phyloP scores from a whole-genome alignment of 257 asterid species.

The Asclepias syriaca region DNA sequence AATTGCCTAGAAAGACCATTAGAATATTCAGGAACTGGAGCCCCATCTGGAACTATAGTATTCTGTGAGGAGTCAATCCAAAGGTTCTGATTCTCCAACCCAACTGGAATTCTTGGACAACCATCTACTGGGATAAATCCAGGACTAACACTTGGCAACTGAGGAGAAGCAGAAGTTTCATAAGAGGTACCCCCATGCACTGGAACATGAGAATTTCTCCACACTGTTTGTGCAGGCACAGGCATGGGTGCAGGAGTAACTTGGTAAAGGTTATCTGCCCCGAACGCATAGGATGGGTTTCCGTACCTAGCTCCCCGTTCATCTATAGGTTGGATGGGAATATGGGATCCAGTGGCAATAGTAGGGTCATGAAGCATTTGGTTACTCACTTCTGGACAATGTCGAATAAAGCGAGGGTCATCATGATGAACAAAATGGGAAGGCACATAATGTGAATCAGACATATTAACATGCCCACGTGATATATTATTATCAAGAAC shows the following conservation, averaged over 20 bases:
- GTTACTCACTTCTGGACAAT: conserved; percentile 51
- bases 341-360: conserved; percentile 45
- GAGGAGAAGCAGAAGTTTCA: conserved; percentile 52
- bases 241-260: conserved; percentile 59
- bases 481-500: conserved; percentile 54
- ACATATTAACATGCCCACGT: conserved; percentile 43
- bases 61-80: conserved; percentile 65
- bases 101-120: conserved; percentile 51
- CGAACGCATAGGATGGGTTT: conserved; percentile 53
- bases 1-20: conserved; percentile 37
- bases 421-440: conserved; percentile 63
- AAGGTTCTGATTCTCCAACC: conserved; percentile 51
- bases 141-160: conserved; percentile 48
- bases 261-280: conserved; percentile 56
- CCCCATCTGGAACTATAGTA: conserved; percentile 37
- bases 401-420: conserved; percentile 48
- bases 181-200: conserved; percentile 48
- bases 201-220: conserved; percentile 75
- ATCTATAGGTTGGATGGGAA: conserved; percentile 49
- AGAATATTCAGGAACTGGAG: conserved; percentile 46
- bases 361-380: conserved; percentile 65
- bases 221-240: conserved; percentile 32
- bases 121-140: conserved; percentile 51
- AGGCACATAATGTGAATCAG: conserved; percentile 52
- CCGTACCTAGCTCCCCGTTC: conserved; percentile 60